Evolutionary conservation across 495 filamentous ascomycete species (phyloP), one percentile per base, ranked within the genome.

Genomic region (Aspergillus ellipticus): DNA sequence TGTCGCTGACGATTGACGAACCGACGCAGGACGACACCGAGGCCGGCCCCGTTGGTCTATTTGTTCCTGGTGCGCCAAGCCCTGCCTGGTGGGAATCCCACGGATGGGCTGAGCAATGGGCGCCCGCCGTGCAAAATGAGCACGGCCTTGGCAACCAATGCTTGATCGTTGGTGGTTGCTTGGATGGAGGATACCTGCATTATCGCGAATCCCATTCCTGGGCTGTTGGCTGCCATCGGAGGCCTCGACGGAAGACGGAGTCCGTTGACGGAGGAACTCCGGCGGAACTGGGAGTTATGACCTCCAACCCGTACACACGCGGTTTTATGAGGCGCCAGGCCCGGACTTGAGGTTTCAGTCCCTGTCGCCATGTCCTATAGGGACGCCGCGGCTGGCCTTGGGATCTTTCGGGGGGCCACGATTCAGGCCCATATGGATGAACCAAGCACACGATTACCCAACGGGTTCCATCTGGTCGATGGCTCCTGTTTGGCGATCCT

Each of bases 301-400:
- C 35, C n/a, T n/a, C 35, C 11, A 13, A n/a, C 4, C 6, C 35
- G 4, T 13, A 15, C 35, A 39, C n/a, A 39, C 35, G 35, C 11
- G 10, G 35, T 39, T 39, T 15, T 28, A 28, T 28, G 24, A 39
- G 11, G 35, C 11, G 35, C 35, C 3, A 39, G 11, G 7, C 31
- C 13, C 13, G 2, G 6, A 3, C 13, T 33, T 33, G 9, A 10
- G 31, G 7, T 33, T n/a, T 28, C 19, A 22, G 20, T 43, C n/a
- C 49, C 28, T 42, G 26, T 41, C 17, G 43, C 51, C 16, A 50
- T 58, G 61, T 54, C 58, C 55, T 61, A 60, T 61, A 64, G 55
- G 55, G 55, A 60, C 51, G 19, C 51, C 29, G 16, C 55, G 55
- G 55, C n/a, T 50, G 22, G 56, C 51, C 43, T 26, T 6, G 42